Conservation (phyloP, 2,329 filamentous ascomycete species). For the Polychaeton citri region DNA sequence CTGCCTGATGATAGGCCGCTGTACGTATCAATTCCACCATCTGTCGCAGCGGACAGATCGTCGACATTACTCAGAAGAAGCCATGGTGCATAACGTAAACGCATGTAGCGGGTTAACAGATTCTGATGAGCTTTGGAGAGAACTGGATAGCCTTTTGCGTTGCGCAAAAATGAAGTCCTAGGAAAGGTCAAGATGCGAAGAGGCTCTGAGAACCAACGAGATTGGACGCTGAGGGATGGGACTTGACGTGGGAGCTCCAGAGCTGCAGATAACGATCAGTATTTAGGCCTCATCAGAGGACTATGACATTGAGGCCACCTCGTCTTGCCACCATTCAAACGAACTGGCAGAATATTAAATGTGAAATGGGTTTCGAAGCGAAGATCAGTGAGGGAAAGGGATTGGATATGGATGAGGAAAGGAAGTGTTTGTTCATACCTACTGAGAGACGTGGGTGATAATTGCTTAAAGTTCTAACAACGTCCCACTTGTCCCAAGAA, state of each 20-base stretch:
- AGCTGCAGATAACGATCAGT: conserved; percentile 24
- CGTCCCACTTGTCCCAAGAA: conserved; percentile 89
- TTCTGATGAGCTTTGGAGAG: conserved; percentile 45
- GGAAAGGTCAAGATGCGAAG: conserved; percentile 43
- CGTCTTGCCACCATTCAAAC: background rate
- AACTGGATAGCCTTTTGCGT: conserved; percentile 45
- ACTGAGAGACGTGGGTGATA: conserved; percentile 72
- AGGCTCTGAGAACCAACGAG: conserved; percentile 51
- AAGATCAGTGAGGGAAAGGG: background rate
- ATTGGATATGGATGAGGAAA: background rate
- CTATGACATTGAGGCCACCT: no score
- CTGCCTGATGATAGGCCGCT: background rate
- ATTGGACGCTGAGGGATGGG: conserved; percentile 42
- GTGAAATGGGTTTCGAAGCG: no score
- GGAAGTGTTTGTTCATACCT: conserved; percentile 45
- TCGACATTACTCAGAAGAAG: conserved; percentile 43
- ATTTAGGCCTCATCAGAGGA: conserved; percentile 1
- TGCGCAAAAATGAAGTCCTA: conserved; percentile 41
- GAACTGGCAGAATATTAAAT: no score
- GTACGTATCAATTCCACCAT: background rate
- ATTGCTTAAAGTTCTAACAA: conserved; percentile 70
- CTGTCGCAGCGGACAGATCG: background rate
- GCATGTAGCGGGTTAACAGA: conserved; percentile 43
- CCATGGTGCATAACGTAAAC: conserved; percentile 45
- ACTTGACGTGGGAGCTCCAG: conserved; percentile 46